Base-by-base conservation (phyloP, 805 yeast species). In the Candida nitratophila region DNA sequence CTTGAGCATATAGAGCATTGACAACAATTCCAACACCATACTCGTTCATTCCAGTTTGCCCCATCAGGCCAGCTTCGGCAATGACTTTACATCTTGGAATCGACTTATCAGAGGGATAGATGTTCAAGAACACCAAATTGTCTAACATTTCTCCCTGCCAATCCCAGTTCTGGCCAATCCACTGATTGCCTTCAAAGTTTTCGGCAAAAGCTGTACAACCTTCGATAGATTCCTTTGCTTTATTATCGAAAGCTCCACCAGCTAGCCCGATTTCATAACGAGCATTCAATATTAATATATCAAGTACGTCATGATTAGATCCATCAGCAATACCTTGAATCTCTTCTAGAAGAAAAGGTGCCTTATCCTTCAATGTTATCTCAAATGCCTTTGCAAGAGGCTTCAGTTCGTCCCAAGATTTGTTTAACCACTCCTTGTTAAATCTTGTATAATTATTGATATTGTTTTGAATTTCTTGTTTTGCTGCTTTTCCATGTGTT, bases 111-210 rank as follows among this genome's bases (percentile, higher is more conserved):
- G 47, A 21, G 10, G 46, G 46, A 15, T 46, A 46, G 31, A 46
- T 16, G 39, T 46, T 41, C 29, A 46, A 30, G 30, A 36, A 37
- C 3, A 46, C 47, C 22, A 46, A 20, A 29, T 44, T 44, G 3
- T 32, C 41, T 17, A 38, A 14, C n/a, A 38, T 22, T 4, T 22
- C 39, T 24, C 37, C 27, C 31, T 46, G 49, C 49, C 49, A 46
- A 27, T 46, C 49, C 37, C 41, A 46, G 33, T 46, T 46, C 30
- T 46, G 49, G 6, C 43, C 46, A 19, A 44, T 19, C 49, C 49
- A 46, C 24, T 46, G 47, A 20, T 20, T 17, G 6, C 44, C 47
- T 4, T 29, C 43, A 30, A 24, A 40, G 3, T 35, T 40, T 30
- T 40, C 44, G 16, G 43, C 20, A 37, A 46, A 46, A 5, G 49